These are phyloP conservation scores for Pontederia paniculata DNA, from an alignment of 176 grass and related monocot species.

Conservation along the genomic window DNA sequence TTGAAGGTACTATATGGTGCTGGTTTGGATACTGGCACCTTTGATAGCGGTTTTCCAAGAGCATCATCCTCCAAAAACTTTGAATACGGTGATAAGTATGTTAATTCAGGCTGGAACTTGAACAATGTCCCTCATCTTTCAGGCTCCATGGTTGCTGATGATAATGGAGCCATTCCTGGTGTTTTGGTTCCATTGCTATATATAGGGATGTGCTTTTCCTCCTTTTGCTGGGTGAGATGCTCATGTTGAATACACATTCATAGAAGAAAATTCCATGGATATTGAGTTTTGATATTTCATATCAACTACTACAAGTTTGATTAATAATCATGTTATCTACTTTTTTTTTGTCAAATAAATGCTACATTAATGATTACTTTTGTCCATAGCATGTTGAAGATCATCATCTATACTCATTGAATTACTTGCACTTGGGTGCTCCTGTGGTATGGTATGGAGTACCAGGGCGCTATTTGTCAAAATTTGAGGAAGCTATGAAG, in stretches of 20 bases:
- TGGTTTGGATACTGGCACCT: conserved; percentile 66
- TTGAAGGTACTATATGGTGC: conserved; percentile 69
- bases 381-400: conserved; percentile 74
- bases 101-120: conserved; percentile 80
- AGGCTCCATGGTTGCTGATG: conserved; percentile 76
- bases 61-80: conserved; percentile 22
- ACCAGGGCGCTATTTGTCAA: conserved; percentile 50
- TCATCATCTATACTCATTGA: conserved; percentile 78
- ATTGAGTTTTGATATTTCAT: no score
- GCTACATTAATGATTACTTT: neutral
- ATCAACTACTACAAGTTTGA: neutral
- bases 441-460: conserved; percentile 90
- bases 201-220: conserved; percentile 92
- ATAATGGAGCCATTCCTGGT: conserved; percentile 73
- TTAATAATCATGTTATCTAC: neutral
- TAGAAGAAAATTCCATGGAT: no score
- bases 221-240: conserved; percentile 84
- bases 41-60: conserved; percentile 81
- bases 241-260: neutral
- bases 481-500: conserved; percentile 73
- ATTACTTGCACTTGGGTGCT: conserved; percentile 84
- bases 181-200: conserved; percentile 89
- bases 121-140: conserved; percentile 74
- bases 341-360: neutral
- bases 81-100: conserved; percentile 47